Evolutionary conservation across 768 basidiomycete genomes (phyloP).

Genomic region (Sporobolomyces phaffii): DNA sequence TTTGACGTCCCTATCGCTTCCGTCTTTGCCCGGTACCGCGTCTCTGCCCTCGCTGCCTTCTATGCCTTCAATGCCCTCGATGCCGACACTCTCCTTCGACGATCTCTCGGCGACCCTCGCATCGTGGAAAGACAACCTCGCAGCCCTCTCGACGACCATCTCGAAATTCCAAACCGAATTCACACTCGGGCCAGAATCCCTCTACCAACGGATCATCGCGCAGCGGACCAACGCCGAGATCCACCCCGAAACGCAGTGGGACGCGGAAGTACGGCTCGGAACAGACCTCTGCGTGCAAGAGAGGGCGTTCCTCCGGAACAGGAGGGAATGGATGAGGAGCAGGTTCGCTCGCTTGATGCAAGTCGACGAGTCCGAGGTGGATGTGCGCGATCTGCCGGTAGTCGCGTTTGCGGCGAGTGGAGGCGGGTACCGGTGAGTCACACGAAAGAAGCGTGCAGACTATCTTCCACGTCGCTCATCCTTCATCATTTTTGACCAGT

Average conservation of each 20-base stretch:
- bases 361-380: slow-evolving; percentile 41
- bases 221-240: slow-evolving; percentile 36
- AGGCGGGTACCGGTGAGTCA: slow-evolving; percentile 38
- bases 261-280: slow-evolving; percentile 44
- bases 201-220: slow-evolving; percentile 63
- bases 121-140: slow-evolving; percentile 83
- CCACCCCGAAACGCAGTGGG: slow-evolving; percentile 44
- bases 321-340: slow-evolving; percentile 38
- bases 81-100: slow-evolving; percentile 2
- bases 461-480: background rate
- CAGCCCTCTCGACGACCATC: slow-evolving; percentile 49
- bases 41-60: slow-evolving; percentile 6
- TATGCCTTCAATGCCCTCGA: background rate
- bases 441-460: too few relatives aligned
- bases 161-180: slow-evolving; percentile 15
- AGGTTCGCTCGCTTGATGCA: slow-evolving; percentile 43
- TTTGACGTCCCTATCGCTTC: slow-evolving; percentile 4
- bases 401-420: slow-evolving; percentile 45
- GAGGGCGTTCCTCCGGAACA: slow-evolving; percentile 42
- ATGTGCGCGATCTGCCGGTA: slow-evolving; percentile 45
- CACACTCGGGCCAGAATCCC: slow-evolving; percentile 73
- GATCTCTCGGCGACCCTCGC: slow-evolving; percentile 75
- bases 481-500: background rate
- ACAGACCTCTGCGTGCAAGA: slow-evolving; percentile 43
- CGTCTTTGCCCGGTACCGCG: background rate